These are phyloP conservation scores for Hirsutella thompsonii DNA, from an alignment of 2,329 filamentous ascomycete genomes.

Conservation along the genomic window DNA sequence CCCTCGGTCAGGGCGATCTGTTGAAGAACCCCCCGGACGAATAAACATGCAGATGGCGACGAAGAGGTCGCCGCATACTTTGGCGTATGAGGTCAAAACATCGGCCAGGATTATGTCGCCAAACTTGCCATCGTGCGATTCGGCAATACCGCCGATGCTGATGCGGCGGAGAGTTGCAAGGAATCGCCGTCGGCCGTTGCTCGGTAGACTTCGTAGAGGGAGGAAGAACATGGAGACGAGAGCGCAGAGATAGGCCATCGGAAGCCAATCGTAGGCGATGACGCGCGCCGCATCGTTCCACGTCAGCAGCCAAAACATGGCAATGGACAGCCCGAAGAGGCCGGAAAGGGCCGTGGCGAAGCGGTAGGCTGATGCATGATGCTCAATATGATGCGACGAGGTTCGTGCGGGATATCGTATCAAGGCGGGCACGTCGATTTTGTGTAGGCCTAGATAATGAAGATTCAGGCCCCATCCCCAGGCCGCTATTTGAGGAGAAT, in stretches of 20 bases:
- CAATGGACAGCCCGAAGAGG: slow-evolving; percentile 57
- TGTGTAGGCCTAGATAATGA: slow-evolving; percentile 65
- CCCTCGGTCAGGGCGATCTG: slow-evolving; percentile 64
- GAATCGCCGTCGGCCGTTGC: slow-evolving; percentile 61
- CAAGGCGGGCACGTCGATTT: slow-evolving; percentile 77
- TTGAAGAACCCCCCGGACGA: slow-evolving; percentile 55
- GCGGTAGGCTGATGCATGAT: slow-evolving; percentile 75
- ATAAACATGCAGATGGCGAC: slow-evolving; percentile 89
- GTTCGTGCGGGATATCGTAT: slow-evolving; percentile 74
- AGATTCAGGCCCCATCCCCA: slow-evolving; percentile 95
- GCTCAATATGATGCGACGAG: slow-evolving; percentile 56
- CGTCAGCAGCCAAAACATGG: slow-evolving; percentile 75
- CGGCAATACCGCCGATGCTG: slow-evolving; percentile 72
- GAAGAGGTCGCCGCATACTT: slow-evolving; percentile 81
- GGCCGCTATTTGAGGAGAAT: slow-evolving; percentile 65
- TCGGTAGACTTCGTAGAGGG: slow-evolving; percentile 56
- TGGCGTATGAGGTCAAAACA: slow-evolving; percentile 88
- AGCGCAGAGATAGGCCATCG: slow-evolving; percentile 68
- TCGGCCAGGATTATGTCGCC: slow-evolving; percentile 89
- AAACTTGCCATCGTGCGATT: slow-evolving; percentile 81
- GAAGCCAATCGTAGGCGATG: slow-evolving; percentile 70
- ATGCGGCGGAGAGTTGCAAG: slow-evolving; percentile 66
- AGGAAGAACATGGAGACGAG: slow-evolving; percentile 59
- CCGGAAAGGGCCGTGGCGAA: slow-evolving; percentile 65
- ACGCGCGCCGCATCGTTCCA: slow-evolving; percentile 57